Percentiles rank a stretch among this genome's conserved stretches.
These are phyloP conservation scores for Sclerotinia borealis DNA, from an alignment of 2,329 filamentous ascomycete species.

Conservation along the genomic window DNA sequence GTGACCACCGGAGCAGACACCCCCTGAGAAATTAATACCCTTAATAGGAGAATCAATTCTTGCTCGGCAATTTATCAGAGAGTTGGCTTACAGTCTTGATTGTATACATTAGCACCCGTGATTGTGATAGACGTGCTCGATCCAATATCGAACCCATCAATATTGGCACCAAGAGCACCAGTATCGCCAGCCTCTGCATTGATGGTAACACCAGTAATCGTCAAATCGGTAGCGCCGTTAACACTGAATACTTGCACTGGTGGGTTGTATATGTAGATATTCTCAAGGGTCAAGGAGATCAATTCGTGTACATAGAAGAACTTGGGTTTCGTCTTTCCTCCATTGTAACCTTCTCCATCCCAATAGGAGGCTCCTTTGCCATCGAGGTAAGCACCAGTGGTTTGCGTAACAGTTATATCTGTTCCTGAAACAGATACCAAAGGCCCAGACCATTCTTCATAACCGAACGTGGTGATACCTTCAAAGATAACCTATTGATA, in stretches of 20 bases:
- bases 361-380: constrained; percentile 52
- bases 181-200: constrained; percentile 49
- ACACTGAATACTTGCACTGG: constrained; percentile 41
- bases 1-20: constrained; percentile 27
- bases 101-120: constrained; percentile 43
- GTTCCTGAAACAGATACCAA: constrained; percentile 55
- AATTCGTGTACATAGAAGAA: constrained; percentile 51
- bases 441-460: constrained; percentile 58
- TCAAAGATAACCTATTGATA: constrained; percentile 47
- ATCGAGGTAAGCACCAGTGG: constrained; percentile 47
- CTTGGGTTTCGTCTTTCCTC: constrained; percentile 56
- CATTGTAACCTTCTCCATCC: constrained; percentile 53
- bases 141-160: constrained; percentile 48
- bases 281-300: constrained; percentile 42
- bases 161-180: constrained; percentile 40
- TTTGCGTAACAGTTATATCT: constrained; percentile 47
- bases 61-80: constrained; percentile 32
- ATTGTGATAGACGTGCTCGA: constrained; percentile 42
- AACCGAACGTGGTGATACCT: constrained; percentile 61
- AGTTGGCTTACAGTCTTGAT: constrained; percentile 43
- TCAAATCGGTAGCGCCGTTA: constrained; percentile 38
- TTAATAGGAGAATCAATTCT: constrained; percentile 29
- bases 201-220: constrained; percentile 45
- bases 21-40: constrained; percentile 22
- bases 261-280: constrained; percentile 46